A percentile compares a stretch with the other conserved stretches of the same genome.
These are phyloP conservation scores for Dunaliella sp. DNA, from an alignment of 139 green algal genomes.

Conservation along the genomic window DNA sequence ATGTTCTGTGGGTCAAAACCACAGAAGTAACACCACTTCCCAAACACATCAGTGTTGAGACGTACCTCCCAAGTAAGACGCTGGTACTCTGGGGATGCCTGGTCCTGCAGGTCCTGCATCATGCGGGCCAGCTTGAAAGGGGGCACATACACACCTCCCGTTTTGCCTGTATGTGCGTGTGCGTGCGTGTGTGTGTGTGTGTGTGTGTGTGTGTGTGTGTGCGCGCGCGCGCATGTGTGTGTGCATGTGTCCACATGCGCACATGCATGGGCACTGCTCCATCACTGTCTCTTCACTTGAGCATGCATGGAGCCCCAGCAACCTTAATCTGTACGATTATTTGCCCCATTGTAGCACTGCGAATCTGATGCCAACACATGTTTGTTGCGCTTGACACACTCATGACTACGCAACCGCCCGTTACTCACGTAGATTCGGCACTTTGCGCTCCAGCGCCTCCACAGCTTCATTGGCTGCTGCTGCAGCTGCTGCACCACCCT, in stretches of 20 bases:
- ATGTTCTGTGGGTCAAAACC: no score
- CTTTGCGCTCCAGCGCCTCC: background rate
- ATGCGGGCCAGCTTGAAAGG: constrained; percentile 96
- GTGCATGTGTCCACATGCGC: background rate
- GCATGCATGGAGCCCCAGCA: no score
- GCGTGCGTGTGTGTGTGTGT: background rate
- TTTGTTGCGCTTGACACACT: no score
- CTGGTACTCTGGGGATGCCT: constrained; percentile 71
- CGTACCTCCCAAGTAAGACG: constrained; percentile 88
- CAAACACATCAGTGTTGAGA: no score
- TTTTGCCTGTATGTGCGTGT: constrained; percentile 40
- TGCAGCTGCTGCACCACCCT: background rate
- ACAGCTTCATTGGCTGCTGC: background rate
- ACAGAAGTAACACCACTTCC: background rate
- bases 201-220: background rate
- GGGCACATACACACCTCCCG: constrained; percentile 94
- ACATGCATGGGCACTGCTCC: background rate
- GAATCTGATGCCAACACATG: no score
- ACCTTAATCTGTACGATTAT: no score
- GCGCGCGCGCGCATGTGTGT: background rate
- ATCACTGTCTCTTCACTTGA: no score
- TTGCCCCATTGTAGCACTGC: no score
- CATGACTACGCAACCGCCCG: background rate
- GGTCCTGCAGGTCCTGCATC: constrained; percentile 78
- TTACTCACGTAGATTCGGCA: background rate